Conservation (phyloP, 371 early-diverging fungal genomes). For the Nematocida homosporus region DNA sequence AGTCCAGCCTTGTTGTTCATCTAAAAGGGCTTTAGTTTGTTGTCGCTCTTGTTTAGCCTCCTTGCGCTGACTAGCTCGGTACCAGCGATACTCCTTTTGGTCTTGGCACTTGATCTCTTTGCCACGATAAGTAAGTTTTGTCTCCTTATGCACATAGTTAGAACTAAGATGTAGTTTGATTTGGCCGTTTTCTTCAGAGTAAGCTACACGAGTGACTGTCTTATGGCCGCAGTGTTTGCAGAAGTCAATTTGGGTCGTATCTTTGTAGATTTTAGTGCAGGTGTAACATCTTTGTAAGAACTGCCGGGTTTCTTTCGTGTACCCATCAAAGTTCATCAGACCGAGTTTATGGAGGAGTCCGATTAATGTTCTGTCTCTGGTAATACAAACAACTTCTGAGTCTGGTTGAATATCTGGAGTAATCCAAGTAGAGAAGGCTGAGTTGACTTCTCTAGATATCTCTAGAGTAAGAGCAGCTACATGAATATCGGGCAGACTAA, state of each 20-base stretch:
- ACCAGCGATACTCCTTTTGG: slow-evolving; percentile 53
- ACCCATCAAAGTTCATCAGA: slow-evolving; percentile 19
- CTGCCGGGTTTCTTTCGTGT: slow-evolving; percentile 6
- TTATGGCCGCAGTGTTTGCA: slow-evolving; percentile 41
- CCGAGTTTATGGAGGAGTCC: slow-evolving; percentile 15
- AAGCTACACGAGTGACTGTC: slow-evolving; percentile 27
- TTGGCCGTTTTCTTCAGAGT: slow-evolving; percentile 28
- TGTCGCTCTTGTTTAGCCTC: slow-evolving; percentile 12
- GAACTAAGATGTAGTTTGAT: slow-evolving; percentile 31
- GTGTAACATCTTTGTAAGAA: slow-evolving; percentile 52
- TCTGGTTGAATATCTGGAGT: neutral
- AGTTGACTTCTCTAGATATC: slow-evolving; percentile 45
- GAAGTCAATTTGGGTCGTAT: slow-evolving; percentile 34
- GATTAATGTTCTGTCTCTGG: slow-evolving; percentile 26
- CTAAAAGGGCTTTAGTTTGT: neutral
- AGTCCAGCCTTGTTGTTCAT: too few species aligned
- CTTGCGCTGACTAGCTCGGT: slow-evolving; percentile 14
- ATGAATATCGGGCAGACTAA: slow-evolving; percentile 60
- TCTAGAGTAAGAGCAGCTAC: slow-evolving; percentile 65
- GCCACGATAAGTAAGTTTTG: slow-evolving; percentile 14
- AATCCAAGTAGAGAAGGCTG: slow-evolving; percentile 41
- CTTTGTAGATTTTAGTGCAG: slow-evolving; percentile 38
- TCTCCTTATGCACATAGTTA: slow-evolving; percentile 28
- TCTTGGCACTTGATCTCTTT: slow-evolving; percentile 34
- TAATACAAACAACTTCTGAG: slow-evolving; percentile 13